Base-by-base conservation (phyloP, 1,284 basidiomycete genomes). In the Somion occarium region DNA sequence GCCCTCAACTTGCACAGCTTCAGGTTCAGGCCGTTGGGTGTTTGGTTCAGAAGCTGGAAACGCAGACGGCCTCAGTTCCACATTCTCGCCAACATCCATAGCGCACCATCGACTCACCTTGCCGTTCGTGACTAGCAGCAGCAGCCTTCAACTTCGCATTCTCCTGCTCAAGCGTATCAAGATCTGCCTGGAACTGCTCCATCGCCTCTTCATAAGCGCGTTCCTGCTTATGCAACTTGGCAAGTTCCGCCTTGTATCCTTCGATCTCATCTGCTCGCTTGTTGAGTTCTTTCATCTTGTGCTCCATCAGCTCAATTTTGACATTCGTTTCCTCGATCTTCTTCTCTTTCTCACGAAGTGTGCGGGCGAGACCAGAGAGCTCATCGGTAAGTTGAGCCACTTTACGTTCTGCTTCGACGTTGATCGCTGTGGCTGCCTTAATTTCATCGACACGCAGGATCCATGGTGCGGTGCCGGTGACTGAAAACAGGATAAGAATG, bases 231-330 rank as follows among this genome's bases (percentile, higher is more conserved):
- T 84, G 83, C 5, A 84, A 80, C 66, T 93, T 93, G 25, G 76
- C 70, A 1, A 98, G 75, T 59, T 95, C 88, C 25, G 67, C 73
- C 68, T 97, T 92, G 19, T 98, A 79, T 53, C 91, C 88, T 18
- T 76, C 70, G 50, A 98, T 89, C 20, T 81, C 73, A 54, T 98
- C 95, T 1, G 85, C 85, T 68, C 93, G 89, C 64, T 89, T 91
- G 75, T 93, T 94, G 53, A 85, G 86, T 1, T 83, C 80, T 64
- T 98, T 95, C 73, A 96, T 86, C 44, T 93, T 83, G 46, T 93
- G 83, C 64, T 96, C 92, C 78, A 99, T 89, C 5, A 96, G 80
- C 67, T 98, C 93, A 51, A 98, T 91, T 76, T 95, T 98, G 55
- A 98, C 93, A 3, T 75, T 74, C 4, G 85, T 76, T 65, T 99